Percentiles rank a stretch among this genome's conserved stretches.
Evolutionary conservation across 768 basidiomycete genomes (phyloP).

Genomic region (Tulasnella sp.): DNA sequence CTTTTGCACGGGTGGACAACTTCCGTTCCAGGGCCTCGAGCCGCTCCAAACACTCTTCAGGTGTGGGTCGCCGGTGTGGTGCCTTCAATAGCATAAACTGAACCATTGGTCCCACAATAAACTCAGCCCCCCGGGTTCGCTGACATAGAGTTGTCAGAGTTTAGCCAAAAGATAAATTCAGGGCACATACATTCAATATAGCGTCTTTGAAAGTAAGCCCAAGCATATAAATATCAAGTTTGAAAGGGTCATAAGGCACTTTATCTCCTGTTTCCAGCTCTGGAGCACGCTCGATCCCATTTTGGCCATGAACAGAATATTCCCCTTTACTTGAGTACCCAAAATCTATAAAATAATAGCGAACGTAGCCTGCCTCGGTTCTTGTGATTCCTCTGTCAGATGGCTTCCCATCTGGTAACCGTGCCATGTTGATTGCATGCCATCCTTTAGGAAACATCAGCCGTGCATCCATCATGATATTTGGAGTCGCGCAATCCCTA

Average conservation of each 20-base stretch:
- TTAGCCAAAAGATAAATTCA: not conserved
- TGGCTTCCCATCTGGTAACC: not conserved
- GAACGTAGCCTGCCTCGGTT: not conserved
- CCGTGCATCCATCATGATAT: constrained; percentile 13
- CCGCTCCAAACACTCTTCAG: not conserved
- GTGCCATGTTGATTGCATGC: constrained; percentile 1
- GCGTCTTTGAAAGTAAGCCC: constrained; percentile 1
- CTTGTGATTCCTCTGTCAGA: too few species aligned
- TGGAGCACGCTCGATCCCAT: constrained; percentile 1
- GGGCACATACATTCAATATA: not conserved
- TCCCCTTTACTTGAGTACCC: not conserved
- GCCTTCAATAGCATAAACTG: constrained; percentile 1
- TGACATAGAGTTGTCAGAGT: not conserved
- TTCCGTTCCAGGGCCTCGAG: too few species aligned
- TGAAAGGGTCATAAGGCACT: constrained; percentile 7
- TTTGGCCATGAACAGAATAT: not conserved
- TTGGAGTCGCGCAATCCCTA: constrained; percentile 5
- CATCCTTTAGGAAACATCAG: constrained; percentile 1
- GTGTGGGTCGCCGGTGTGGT: not conserved
- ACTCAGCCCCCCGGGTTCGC: not conserved
- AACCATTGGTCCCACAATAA: constrained; percentile 3
- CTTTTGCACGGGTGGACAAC: too few species aligned
- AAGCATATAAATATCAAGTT: constrained; percentile 5
- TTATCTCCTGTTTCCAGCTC: not conserved
- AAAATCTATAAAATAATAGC: constrained; percentile 15